Percentiles rank a stretch among this genome's conserved stretches.
Conservation (phyloP, 2,329 filamentous ascomycete species). For the Dendrostoma leiphaemia region DNA sequence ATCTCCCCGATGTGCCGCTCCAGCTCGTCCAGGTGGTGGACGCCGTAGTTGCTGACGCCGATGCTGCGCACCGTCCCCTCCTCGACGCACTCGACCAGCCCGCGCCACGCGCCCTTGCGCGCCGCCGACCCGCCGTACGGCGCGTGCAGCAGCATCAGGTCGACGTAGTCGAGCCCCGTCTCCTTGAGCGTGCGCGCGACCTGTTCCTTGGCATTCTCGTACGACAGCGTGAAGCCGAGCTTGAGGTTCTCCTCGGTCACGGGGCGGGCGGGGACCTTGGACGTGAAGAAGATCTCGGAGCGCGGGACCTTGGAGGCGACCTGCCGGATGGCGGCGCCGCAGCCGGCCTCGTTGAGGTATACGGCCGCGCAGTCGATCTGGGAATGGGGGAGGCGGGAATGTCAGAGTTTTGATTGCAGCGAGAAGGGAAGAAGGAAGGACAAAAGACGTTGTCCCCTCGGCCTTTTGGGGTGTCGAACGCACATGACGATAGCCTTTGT, state of each 20-base stretch:
- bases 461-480: slow-evolving; percentile 18
- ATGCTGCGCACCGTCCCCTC: slow-evolving; percentile 60
- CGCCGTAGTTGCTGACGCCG: slow-evolving; percentile 64
- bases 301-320: slow-evolving; percentile 38
- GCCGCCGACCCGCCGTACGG: slow-evolving; percentile 56
- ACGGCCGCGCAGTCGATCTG: slow-evolving; percentile 53
- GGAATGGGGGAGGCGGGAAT: neutral
- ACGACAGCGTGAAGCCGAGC: too few species aligned
- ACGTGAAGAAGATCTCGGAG: slow-evolving; percentile 53
- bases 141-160: slow-evolving; percentile 63
- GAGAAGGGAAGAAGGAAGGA: neutral
- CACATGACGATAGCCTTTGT: slow-evolving; percentile 53
- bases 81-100: slow-evolving; percentile 62
- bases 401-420: too few species aligned
- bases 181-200: slow-evolving; percentile 62
- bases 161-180: slow-evolving; percentile 64
- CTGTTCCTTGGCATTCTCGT: slow-evolving; percentile 62
- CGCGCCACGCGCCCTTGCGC: slow-evolving; percentile 60
- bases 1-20: slow-evolving; percentile 59
- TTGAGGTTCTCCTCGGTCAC: too few species aligned
- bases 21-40: slow-evolving; percentile 61
- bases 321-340: slow-evolving; percentile 42
- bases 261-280: slow-evolving; percentile 47
- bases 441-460: too few species aligned
- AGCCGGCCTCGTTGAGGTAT: slow-evolving; percentile 50